Base-by-base conservation (phyloP, 129 eudicot species). In the Arctium minus region DNA sequence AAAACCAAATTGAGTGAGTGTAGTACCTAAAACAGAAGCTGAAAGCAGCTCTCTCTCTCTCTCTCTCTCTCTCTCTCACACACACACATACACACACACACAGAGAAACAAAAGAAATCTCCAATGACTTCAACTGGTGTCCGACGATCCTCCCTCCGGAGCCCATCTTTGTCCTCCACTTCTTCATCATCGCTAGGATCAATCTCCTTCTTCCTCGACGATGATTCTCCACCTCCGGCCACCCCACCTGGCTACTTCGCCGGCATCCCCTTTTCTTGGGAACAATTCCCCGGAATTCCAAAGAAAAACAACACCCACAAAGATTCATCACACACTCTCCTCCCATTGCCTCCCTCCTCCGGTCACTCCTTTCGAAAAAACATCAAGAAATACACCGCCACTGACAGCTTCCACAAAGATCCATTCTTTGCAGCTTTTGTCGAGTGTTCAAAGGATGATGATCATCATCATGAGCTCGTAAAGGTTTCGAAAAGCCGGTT, bases 231-330 rank as follows among this genome's bases (percentile, higher is more conserved):
- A 27, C 70, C 10, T 65, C 79, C 39, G 86, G 83, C 50, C 91
- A 92, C 50, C 38, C 71, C 65, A 78, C 88, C 17, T 68, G 89
- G 72, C 78, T 90, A 11, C 39, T 56, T 36, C 76, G 76, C 86
- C 12, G 88, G 96, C 17, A 81, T 88, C 62, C 97, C 97, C 13
- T 93, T 93, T 50, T 88, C 96, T 1, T 93, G 97, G 97, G 97
- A 93, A 74, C 72, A 87, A 85, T 73, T 88, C 53, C 97, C 97
- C 46, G 97, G 97, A 44, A 93, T 91, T 6, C 96, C 97, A 4
- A 91, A 91, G 72, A 81, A 73, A 27, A 75, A 75, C 22, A 7
- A 75, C 2, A 75, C 74, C 53, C 48, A 82, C 42, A 67, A 82
- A 12, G 50, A 42, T 31, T 74, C 84, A 31, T 73, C 69, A 12